A percentile compares a stretch with the other conserved stretches of the same genome.
phyloP scores from a whole-genome alignment of 108 stramenopile species.

The Pseudonitzschia delicatissima region DNA sequence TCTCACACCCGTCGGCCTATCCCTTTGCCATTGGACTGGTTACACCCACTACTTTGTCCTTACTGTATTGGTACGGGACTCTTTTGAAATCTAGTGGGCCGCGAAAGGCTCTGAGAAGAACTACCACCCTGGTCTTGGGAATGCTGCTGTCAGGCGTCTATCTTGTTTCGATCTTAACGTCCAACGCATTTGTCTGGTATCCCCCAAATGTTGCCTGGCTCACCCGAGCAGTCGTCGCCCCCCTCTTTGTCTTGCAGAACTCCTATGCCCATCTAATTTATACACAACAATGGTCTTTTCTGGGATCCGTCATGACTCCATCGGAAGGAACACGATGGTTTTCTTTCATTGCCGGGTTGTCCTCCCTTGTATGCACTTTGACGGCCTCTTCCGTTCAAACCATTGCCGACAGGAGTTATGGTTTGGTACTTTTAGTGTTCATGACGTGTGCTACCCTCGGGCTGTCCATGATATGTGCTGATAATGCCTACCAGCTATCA shows the following conservation, averaged over 20 bases:
- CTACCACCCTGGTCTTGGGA: slow-evolving; percentile 46
- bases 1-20: slow-evolving; percentile 63
- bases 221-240: slow-evolving; percentile 24
- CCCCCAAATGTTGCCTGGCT: background rate
- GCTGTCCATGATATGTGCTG: slow-evolving; percentile 36
- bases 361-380: slow-evolving; percentile 60
- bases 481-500: slow-evolving; percentile 46
- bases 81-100: slow-evolving; percentile 62
- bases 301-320: slow-evolving; percentile 66
- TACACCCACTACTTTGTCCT: slow-evolving; percentile 56
- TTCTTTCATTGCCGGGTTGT: slow-evolving; percentile 70
- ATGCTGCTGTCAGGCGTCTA: slow-evolving; percentile 26
- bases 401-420: slow-evolving; percentile 34
- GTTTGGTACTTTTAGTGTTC: slow-evolving; percentile 55
- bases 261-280: slow-evolving; percentile 80
- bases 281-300: slow-evolving; percentile 83
- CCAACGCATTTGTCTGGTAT: background rate
- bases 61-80: slow-evolving; percentile 65
- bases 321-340: slow-evolving; percentile 73
- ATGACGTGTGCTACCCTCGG: slow-evolving; percentile 44
- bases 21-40: slow-evolving; percentile 80
- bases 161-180: slow-evolving; percentile 11
- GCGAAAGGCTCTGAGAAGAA: slow-evolving; percentile 48
- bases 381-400: slow-evolving; percentile 51
- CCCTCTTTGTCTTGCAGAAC: slow-evolving; percentile 80